Evolutionary conservation across 768 basidiomycete species (phyloP).

Genomic region (Tricholoma hemisulphureum): DNA sequence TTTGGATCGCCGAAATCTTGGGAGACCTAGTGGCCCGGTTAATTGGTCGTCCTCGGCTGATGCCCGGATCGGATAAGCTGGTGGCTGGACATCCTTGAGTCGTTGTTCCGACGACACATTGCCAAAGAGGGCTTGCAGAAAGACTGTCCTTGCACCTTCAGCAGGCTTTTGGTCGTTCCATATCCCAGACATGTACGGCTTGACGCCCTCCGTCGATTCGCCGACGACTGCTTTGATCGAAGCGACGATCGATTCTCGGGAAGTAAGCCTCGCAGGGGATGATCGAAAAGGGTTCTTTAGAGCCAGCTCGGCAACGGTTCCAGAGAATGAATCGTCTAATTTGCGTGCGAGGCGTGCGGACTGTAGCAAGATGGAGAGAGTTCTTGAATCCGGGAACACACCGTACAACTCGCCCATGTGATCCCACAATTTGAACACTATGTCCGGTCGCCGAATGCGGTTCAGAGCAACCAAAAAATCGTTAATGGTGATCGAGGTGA

Average conservation of each 20-base stretch:
- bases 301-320: conserved; percentile 47
- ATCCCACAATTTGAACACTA: conserved; percentile 69
- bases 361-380: conserved; percentile 61
- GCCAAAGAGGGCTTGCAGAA: conserved; percentile 54
- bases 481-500: conserved; percentile 29
- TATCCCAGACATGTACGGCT: conserved; percentile 34
- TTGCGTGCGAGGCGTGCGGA: conserved; percentile 53
- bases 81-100: conserved; percentile 11
- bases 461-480: conserved; percentile 49
- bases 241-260: background rate
- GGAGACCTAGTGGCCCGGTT: conserved; percentile 7
- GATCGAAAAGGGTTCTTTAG: conserved; percentile 35
- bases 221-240: conserved; percentile 15
- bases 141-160: conserved; percentile 49
- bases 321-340: conserved; percentile 50
- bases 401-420: conserved; percentile 58
- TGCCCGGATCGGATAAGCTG: conserved; percentile 29
- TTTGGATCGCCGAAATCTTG: conserved; percentile 7
- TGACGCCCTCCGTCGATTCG: conserved; percentile 20
- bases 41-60: conserved; percentile 23
- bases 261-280: conserved; percentile 6
- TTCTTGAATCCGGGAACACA: conserved; percentile 50
- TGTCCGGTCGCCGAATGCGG: conserved; percentile 55
- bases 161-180: conserved; percentile 49
- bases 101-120: conserved; percentile 33